Conservation (phyloP, 495 filamentous ascomycete genomes). For the Talaromyces stipitatus region DNA sequence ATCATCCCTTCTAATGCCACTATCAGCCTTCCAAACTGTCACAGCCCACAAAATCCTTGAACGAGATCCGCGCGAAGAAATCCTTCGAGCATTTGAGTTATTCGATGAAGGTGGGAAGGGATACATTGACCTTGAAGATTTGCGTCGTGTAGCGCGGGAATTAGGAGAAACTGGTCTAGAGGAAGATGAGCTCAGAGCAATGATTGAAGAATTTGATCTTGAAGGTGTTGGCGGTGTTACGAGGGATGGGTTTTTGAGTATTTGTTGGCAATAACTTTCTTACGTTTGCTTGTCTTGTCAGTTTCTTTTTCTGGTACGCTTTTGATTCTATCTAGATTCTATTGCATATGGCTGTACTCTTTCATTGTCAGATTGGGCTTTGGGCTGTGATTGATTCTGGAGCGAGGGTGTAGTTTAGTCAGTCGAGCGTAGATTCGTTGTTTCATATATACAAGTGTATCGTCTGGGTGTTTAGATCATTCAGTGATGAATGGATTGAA, state of each 20-base stretch:
- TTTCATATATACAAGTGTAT: not conserved
- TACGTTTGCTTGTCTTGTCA: constrained; percentile 9
- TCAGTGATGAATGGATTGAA: not conserved
- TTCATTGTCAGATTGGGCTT: not conserved
- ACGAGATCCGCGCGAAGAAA: constrained; percentile 85
- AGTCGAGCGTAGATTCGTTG: not conserved
- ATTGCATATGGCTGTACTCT: not conserved
- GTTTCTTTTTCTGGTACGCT: constrained; percentile 7
- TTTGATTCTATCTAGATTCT: constrained; percentile 10
- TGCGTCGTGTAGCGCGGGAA: constrained; percentile 81
- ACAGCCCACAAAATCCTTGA: constrained; percentile 72
- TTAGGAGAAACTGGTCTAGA: constrained; percentile 81
- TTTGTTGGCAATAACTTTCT: constrained; percentile 51
- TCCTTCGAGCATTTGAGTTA: constrained; percentile 80
- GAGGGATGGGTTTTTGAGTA: constrained; percentile 81
- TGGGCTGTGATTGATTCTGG: not conserved
- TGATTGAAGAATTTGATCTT: constrained; percentile 99
- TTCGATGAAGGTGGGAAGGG: constrained; percentile 80
- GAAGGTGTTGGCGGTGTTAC: constrained; percentile 86
- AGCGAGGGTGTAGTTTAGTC: not conserved
- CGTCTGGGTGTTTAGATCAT: not conserved
- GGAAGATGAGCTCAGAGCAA: constrained; percentile 85
- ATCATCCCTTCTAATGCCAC: constrained; percentile 58
- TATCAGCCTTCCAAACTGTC: constrained; percentile 66
- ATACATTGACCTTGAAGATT: constrained; percentile 76